These are phyloP conservation scores for Lipomyces mesembrius DNA, from an alignment of 805 yeast species.

Conservation along the genomic window DNA sequence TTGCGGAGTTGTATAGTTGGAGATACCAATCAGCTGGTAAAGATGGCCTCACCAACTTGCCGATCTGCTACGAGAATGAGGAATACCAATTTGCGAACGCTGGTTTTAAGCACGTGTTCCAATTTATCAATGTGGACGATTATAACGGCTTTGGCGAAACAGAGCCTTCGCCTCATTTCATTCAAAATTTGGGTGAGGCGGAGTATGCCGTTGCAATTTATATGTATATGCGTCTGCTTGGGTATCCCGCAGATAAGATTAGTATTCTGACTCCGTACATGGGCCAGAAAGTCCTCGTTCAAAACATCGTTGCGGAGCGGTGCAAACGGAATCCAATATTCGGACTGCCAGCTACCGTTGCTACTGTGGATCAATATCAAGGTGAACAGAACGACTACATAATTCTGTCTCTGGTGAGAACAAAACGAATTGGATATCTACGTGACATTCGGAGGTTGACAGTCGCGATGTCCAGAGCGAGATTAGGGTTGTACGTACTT, in stretches of 20 bases:
- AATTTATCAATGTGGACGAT: conserved; percentile 46
- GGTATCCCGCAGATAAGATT: conserved; percentile 50
- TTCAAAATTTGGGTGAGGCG: conserved; percentile 55
- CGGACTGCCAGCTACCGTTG: conserved; percentile 44
- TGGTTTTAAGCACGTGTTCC: conserved; percentile 46
- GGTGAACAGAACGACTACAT: conserved; percentile 45
- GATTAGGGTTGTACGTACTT: conserved; percentile 47
- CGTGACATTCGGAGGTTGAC: conserved; percentile 40
- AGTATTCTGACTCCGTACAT: conserved; percentile 51
- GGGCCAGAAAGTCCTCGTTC: conserved; percentile 51
- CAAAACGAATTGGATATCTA: conserved; percentile 41
- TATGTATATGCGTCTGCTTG: conserved; percentile 53
- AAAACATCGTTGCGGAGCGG: conserved; percentile 49
- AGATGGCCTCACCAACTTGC: conserved; percentile 13
- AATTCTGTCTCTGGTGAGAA: conserved; percentile 48
- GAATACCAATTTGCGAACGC: conserved; percentile 44
- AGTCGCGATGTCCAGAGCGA: conserved; percentile 44
- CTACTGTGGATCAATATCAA: conserved; percentile 44
- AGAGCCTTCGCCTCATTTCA: conserved; percentile 40
- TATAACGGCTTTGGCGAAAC: conserved; percentile 45
- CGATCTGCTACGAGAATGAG: conserved; percentile 19
- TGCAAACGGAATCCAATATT: conserved; percentile 42
- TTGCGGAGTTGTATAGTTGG: conserved; percentile 40
- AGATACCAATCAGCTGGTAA: conserved; percentile 23
- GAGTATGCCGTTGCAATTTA: conserved; percentile 53